Base-by-base conservation (phyloP, 768 basidiomycete species). In the Mycena galericulata region DNA sequence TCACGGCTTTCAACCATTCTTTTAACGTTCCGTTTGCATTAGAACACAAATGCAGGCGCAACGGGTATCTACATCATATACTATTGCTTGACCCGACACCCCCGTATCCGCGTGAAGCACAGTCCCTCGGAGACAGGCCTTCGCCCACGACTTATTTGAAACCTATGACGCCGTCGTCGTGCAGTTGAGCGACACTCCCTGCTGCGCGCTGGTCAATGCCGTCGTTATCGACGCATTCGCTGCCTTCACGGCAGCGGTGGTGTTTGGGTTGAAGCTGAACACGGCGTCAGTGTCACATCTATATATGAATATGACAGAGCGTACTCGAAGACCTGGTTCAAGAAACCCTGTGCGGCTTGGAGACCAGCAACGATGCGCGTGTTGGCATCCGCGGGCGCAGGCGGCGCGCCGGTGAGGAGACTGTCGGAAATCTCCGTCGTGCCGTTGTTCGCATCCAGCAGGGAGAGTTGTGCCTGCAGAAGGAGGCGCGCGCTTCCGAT, bases 401-500 rank as follows among this genome's bases (percentile, higher is more conserved):
- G 55, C n/a, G 32, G 32, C 11, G 30, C 26, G 14, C 22, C 22
- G 24, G 15, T 36, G 38, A 58, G 34, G 4, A 62, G 47, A 29
- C 38, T 58, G 46, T 34, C 29, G 3, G 67, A 41, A 38, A 68
- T 58, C 32, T 62, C 36, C 11, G 38, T 62, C 20, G 38, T 36
- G 12, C 60, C 67, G 46, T 49, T 58, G 47, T 58, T 57, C 11
- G 67, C 67, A 14, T 57, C 47, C 26, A 68, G 67, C 18, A 68
- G 46, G 11, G 67, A 47, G 29, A 68, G 54, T 32, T 62, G 67
- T 7, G 67, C 61, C 11, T 41, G 18, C 10, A 68, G 49, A 3
- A 68, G 17, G 55, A 22, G 11, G 24, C 55, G 60, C 11, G 66
- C 59, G 40, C 45, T 63, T 22, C 53, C 53, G 38, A 68, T 43